Percentiles rank a stretch among this genome's conserved stretches.
phyloP scores from a whole-genome alignment of 2,329 filamentous ascomycete genomes.

The Colletotrichum incanum region DNA sequence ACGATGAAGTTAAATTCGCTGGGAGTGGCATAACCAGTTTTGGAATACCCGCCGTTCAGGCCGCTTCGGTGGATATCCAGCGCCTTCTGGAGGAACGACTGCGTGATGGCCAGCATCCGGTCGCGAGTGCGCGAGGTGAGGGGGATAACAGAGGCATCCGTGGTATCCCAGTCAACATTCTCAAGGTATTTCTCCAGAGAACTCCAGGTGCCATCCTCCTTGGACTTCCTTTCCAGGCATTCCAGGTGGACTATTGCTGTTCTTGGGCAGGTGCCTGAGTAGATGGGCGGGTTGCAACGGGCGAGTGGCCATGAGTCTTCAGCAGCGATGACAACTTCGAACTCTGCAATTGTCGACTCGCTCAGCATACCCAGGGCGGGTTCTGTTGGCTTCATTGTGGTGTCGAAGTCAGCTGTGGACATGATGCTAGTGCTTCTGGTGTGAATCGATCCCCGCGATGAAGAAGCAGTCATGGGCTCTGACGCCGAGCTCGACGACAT shows the following conservation, averaged over 20 bases:
- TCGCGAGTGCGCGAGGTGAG: slow-evolving; percentile 71
- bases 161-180: slow-evolving; percentile 54
- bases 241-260: slow-evolving; percentile 68
- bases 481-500: slow-evolving; percentile 56
- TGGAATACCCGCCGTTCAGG: slow-evolving; percentile 56
- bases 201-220: slow-evolving; percentile 63
- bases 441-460: slow-evolving; percentile 61
- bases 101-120: slow-evolving; percentile 80
- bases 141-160: slow-evolving; percentile 61
- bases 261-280: slow-evolving; percentile 61
- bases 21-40: slow-evolving; percentile 61
- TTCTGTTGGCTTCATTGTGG: slow-evolving; percentile 50
- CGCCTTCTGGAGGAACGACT: slow-evolving; percentile 79
- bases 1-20: slow-evolving; percentile 75
- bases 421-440: slow-evolving; percentile 65
- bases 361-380: slow-evolving; percentile 48
- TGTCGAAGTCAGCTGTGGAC: slow-evolving; percentile 58
- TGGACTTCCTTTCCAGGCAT: slow-evolving; percentile 65
- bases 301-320: slow-evolving; percentile 68
- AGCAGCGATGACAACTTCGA: slow-evolving; percentile 63
- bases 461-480: slow-evolving; percentile 58
- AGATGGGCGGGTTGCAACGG: slow-evolving; percentile 63
- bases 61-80: slow-evolving; percentile 76
- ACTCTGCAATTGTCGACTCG: slow-evolving; percentile 59
- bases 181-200: slow-evolving; percentile 60